Evolutionary conservation across 2,329 filamentous ascomycete species (phyloP), one percentile per base, ranked within the genome.

Genomic region (Gaeumannomyces tritici): DNA sequence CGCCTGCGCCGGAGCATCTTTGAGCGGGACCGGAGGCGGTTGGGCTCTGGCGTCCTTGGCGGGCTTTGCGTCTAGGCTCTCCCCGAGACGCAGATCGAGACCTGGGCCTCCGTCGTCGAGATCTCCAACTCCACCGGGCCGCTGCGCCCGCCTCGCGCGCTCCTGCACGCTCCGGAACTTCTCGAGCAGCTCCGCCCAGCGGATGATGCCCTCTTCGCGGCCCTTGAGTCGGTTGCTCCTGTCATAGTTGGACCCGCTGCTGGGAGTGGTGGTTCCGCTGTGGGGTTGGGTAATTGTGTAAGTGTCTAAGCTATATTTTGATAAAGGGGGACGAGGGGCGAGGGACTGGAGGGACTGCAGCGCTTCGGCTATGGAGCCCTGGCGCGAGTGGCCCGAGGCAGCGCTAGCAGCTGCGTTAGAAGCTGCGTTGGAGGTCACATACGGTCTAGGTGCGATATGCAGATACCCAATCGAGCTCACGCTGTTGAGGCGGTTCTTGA

Each of bases 381-480:
- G 71, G 65, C 73, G 69, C 61, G 67, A 66, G 62, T 70, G 70
- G 31, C 58, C 33, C 18, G 58, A 27, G n/a, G 1, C 42, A n/a
- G 21, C 21, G 24, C 54, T 60, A 15, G 60, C 11, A 51, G 11
- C 42, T 3, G 21, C 6, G 24, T 60, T 60, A n/a, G 60, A 27
- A 42, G n/a, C 55, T 26, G 55, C 26, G 51, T 29, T 42, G 54
- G 51, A 42, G 61, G 56, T 51, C 54, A 86, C 87, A 76, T 87
- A 95, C 90, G 84, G 83, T 83, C 90, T 77, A 61, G 83, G 89
- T 65, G 88, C 87, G 67, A 90, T 89, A 72, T 98, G 93, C 65
- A 99, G 79, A 74, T 96, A 96, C 56, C 93, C 95, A 72, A 99
- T 98, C 61, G 95, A 93, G 78, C 91, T 96, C 67, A 99, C 95